Conservation (phyloP, 352 stramenopile species). For the Phytophthora fragariae region DNA sequence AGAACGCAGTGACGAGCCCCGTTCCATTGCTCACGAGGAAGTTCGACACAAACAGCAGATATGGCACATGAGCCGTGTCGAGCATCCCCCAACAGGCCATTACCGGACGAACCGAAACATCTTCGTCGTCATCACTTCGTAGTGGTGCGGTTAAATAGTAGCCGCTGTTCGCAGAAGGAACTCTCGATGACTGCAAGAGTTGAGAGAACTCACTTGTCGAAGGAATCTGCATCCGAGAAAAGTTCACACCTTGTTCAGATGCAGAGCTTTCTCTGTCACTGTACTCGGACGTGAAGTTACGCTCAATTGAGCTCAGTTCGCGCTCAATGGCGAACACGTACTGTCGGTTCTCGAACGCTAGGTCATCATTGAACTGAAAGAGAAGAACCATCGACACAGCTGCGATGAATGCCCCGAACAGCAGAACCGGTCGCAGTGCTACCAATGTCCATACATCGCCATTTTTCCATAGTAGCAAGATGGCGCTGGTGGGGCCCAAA, state of each 20-base stretch:
- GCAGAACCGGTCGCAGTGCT: constrained; percentile 69
- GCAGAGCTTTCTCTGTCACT: constrained; percentile 39
- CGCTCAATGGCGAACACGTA: constrained; percentile 62
- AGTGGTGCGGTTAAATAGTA: constrained; percentile 26
- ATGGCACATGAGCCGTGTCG: constrained; percentile 57
- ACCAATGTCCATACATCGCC: constrained; percentile 81
- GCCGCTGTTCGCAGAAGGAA: constrained; percentile 12
- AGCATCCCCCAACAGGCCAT: constrained; percentile 46
- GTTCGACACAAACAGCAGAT: constrained; percentile 67
- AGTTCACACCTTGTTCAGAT: constrained; percentile 8
- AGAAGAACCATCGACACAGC: constrained; percentile 66
- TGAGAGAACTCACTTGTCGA: constrained; percentile 45
- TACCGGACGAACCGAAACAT: neutral
- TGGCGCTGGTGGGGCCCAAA: constrained; percentile 60
- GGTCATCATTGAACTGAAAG: constrained; percentile 85
- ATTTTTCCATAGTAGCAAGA: constrained; percentile 76
- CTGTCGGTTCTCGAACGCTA: constrained; percentile 73
- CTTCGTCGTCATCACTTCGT: constrained; percentile 18
- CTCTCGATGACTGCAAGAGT: constrained; percentile 31
- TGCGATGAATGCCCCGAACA: constrained; percentile 68
- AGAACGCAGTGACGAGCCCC: constrained; percentile 65
- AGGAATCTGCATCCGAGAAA: constrained; percentile 11
- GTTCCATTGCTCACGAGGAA: constrained; percentile 76
- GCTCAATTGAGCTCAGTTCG: constrained; percentile 69
- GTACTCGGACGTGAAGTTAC: constrained; percentile 66